Percentiles rank a stretch among this genome's conserved stretches.
Evolutionary conservation across 1,284 basidiomycete species (phyloP).

Genomic region (Ceratobasidium theobromae): DNA sequence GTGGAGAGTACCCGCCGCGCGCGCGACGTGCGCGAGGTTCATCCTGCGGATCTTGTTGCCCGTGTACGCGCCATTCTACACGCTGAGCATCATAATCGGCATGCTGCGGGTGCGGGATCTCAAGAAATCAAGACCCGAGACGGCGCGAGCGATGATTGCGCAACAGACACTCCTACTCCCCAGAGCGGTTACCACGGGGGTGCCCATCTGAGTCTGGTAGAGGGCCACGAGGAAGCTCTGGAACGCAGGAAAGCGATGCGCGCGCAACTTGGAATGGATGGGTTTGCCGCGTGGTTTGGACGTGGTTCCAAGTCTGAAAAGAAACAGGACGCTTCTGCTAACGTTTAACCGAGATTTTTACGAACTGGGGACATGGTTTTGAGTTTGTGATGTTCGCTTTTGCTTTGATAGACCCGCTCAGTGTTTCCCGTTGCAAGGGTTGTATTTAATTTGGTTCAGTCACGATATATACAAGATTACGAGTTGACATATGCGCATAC

Average conservation of each 20-base stretch:
- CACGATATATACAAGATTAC: too few species aligned
- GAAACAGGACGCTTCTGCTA: neutral
- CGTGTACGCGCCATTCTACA: slow-evolving; percentile 20
- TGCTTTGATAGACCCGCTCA: neutral
- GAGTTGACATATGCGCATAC: too few species aligned
- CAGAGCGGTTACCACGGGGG: neutral
- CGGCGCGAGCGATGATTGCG: neutral
- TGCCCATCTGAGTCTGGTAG: slow-evolving; percentile 6
- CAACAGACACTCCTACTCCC: neutral
- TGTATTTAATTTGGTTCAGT: neutral
- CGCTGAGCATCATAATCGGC: slow-evolving; percentile 1
- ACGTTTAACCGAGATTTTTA: neutral
- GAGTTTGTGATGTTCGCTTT: neutral
- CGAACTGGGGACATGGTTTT: neutral
- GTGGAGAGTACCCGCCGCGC: slow-evolving; percentile 31
- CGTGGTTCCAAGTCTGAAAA: slow-evolving; percentile 15
- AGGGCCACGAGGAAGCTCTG: slow-evolving; percentile 20
- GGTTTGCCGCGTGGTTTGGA: slow-evolving; percentile 25
- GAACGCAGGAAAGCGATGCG: slow-evolving; percentile 28
- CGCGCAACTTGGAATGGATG: slow-evolving; percentile 23
- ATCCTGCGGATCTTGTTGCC: slow-evolving; percentile 24
- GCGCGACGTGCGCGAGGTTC: slow-evolving; percentile 20
- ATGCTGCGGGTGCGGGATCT: too few species aligned
- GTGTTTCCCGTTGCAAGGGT: neutral
- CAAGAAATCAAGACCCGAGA: neutral